Evolutionary conservation across 1,284 basidiomycete species (phyloP).

Genomic region (Moniliophthora roreri): DNA sequence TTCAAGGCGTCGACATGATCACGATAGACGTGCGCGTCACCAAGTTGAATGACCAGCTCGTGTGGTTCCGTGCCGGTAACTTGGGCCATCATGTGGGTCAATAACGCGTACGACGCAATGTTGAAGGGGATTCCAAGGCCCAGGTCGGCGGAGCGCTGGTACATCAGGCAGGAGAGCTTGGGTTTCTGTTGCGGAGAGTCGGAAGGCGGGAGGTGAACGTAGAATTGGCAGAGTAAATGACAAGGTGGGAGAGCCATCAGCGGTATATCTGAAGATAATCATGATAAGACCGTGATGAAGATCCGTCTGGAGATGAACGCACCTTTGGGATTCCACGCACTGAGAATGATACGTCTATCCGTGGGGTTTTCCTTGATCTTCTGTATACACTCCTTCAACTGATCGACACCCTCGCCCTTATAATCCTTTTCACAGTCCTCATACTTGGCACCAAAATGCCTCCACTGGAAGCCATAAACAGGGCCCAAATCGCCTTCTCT

Average conservation of each 20-base stretch:
- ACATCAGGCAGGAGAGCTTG: slow-evolving; percentile 93
- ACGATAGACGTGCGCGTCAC: slow-evolving; percentile 95
- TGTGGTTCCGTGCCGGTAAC: slow-evolving; percentile 86
- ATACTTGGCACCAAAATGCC: slow-evolving; percentile 95
- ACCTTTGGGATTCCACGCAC: slow-evolving; percentile 98
- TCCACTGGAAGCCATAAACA: slow-evolving; percentile 98
- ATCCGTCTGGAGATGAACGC: slow-evolving; percentile 22
- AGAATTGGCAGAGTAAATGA: slow-evolving; percentile 99
- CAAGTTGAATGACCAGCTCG: slow-evolving; percentile 91
- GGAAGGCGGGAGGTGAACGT: slow-evolving; percentile 78
- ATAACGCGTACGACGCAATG: slow-evolving; percentile 95
- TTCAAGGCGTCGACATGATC: slow-evolving; percentile 90
- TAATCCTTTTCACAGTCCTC: slow-evolving; percentile 83
- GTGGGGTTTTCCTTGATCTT: slow-evolving; percentile 95
- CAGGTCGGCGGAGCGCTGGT: slow-evolving; percentile 95
- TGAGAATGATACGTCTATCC: slow-evolving; percentile 93
- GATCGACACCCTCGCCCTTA: slow-evolving; percentile 89
- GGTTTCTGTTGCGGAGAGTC: slow-evolving; percentile 55
- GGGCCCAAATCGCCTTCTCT: slow-evolving; percentile 93
- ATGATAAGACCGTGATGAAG: background rate
- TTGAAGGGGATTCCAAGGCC: slow-evolving; percentile 98
- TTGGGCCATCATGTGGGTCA: slow-evolving; percentile 95
- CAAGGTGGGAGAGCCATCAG: slow-evolving; percentile 97
- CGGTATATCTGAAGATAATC: slow-evolving; percentile 69
- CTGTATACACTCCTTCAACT: slow-evolving; percentile 83